Evolutionary conservation across 257 asterid genomes (phyloP), one percentile per base, ranked within the genome.

Genomic region (Plantago ovata): DNA sequence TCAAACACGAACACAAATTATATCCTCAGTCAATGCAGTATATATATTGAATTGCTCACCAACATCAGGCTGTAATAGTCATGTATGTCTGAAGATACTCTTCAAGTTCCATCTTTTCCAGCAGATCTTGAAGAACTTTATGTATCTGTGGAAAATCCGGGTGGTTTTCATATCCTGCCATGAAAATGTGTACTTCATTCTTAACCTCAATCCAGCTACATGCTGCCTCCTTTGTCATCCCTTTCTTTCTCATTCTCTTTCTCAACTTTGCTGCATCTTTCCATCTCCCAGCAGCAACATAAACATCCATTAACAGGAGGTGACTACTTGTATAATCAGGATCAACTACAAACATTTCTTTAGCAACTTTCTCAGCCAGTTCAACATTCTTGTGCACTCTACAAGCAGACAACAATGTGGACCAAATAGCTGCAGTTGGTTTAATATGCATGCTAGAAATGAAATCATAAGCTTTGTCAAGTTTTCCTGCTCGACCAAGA

Each of bases 171-270:
- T 86, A 91, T 61, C 87, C 95, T 14, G 89, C 71, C 47, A 79
- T 80, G 60, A 85, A 85, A 68, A 75, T 84, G 64, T 89, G 95
- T 38, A 89, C 67, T 54, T 74, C 58, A 63, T 75, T 75, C 75
- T 78, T 77, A 22, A 85, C 83, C 65, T 91, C 98, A 41, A 87
- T 72, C 96, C 95, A 87, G 71, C 96, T 91, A 69, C 89, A 83
- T 50, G 85, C 94, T 40, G 83, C 81, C 55, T 59, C 47, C 73
- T 91, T 91, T 32, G 62, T 72, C 79, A 91, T 61, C 69, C 92
- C 85, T 60, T 85, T 83, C 70, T 58, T 77, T 45, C 72, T 80
- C 95, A 81, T 77, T 1, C 44, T 38, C 5, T n/a, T 65, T 68
- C 96, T 79, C 69, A 80, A 22, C 67, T 79, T 87, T 53, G 75